Evolutionary conservation across 169 alveolate genomes (phyloP), one percentile per base, ranked within the genome.

Genomic region (Plasmodium gonderi): DNA sequence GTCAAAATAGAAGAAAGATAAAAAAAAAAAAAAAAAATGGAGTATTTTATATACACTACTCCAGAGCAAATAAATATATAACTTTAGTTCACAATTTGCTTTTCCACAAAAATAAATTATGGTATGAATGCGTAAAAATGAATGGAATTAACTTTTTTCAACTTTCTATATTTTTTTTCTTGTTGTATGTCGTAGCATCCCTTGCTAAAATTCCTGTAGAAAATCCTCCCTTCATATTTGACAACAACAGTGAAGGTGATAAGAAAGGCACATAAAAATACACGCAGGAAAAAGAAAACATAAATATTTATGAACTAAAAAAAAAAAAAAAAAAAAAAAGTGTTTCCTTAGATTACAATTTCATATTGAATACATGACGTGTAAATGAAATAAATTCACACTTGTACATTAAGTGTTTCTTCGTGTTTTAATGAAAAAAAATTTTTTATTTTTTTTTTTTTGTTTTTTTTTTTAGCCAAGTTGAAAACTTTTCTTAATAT

Each of bases 211-310:
- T 72, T 4, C 78, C 92, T 29, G 42, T 83, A 47, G 92, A 83
- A 49, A 83, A 83, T 26, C 83, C 92, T 23, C 92, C 92, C 42
- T 83, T 83, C 12, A 65, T 72, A 76, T 83, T 83, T 72, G 42
- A 44, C 64, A 83, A 65, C 64, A 42, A 26, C 68, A n/a, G 26
- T 7, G 65, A 83, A 83, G 76, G 92, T 83, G 44, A 23, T 17
- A 60, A 64, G 51, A 65, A 65, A 33, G 74, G 20, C 8, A 42
- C 31, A n/a, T n/a, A n/a, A n/a, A 20, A 60, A 60, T 60, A 60
- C 31, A 60, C 72, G 8, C n/a, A 36, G 7, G 36, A 80, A 80
- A n/a, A 45, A n/a, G 0, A 23, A 78, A 49, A 38, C 40, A 3
- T 9, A 26, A 8, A 11, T 8, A 78, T 42, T 49, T 12, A 8